phyloP scores from a whole-genome alignment of 495 filamentous ascomycete genomes.

The Hypoxylon subgilvum region DNA sequence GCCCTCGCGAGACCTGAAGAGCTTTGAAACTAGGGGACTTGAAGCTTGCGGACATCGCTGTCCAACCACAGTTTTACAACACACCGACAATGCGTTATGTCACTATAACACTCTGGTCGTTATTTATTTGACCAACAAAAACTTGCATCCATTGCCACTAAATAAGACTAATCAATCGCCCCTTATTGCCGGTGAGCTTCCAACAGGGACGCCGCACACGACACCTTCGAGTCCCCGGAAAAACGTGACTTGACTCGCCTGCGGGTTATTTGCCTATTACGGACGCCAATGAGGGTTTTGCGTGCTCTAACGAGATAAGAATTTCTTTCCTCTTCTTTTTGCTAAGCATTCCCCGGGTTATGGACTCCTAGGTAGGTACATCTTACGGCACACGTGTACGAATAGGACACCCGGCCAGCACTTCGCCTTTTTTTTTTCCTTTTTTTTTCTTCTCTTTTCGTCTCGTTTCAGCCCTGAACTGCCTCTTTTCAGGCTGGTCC shows the following conservation, averaged over 20 bases:
- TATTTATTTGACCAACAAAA: background rate
- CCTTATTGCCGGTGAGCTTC: slow-evolving; percentile 1
- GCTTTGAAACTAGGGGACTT: slow-evolving; percentile 14
- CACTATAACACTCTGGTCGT: no score
- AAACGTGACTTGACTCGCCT: slow-evolving; percentile 32
- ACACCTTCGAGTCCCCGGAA: slow-evolving; percentile 13
- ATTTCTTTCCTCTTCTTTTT: no score
- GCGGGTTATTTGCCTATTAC: slow-evolving; percentile 39
- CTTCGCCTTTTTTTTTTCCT: slow-evolving; percentile 18
- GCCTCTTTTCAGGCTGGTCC: slow-evolving; percentile 8
- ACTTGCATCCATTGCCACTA: slow-evolving; percentile 1
- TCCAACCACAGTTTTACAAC: slow-evolving; percentile 27
- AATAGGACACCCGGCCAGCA: slow-evolving; percentile 15
- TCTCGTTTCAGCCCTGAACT: slow-evolving; percentile 31
- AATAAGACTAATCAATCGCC: background rate
- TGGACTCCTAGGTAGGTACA: slow-evolving; percentile 15
- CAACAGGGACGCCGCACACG: slow-evolving; percentile 8
- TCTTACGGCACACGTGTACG: slow-evolving; percentile 27
- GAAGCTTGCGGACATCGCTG: slow-evolving; percentile 11
- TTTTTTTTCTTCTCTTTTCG: slow-evolving; percentile 6
- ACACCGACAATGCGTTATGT: slow-evolving; percentile 22
- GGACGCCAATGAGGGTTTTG: slow-evolving; percentile 7
- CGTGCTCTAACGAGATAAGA: slow-evolving; percentile 18
- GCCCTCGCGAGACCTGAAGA: background rate
- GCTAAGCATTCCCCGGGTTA: slow-evolving; percentile 15